Evolutionary conservation across 192 early-diverging fungal genomes (phyloP).

Genomic region (Backusella macrospora): DNA sequence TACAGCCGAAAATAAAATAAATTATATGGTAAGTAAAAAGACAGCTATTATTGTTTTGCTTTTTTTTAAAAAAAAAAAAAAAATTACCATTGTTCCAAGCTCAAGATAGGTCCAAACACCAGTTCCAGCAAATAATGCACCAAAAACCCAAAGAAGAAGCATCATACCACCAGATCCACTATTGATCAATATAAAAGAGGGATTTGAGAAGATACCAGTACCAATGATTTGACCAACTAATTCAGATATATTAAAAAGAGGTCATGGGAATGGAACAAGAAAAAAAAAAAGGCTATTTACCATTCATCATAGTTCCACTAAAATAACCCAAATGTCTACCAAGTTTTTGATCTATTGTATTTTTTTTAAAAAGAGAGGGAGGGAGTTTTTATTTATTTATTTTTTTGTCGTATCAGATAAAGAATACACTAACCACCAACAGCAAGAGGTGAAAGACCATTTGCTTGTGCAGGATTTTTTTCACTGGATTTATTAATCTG

Average conservation of each 20-base stretch:
- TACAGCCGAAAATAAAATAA: no score
- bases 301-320: constrained; percentile 3
- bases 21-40: no score
- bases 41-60: not conserved
- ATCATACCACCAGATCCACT: constrained; percentile 46
- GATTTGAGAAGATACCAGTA: constrained; percentile 50
- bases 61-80: no score
- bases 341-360: not conserved
- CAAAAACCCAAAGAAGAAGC: constrained; percentile 46
- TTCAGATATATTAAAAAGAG: not conserved
- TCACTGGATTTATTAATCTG: not conserved
- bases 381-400: no score
- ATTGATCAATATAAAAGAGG: constrained; percentile 39
- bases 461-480: not conserved
- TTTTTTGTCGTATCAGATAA: no score
- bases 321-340: not conserved
- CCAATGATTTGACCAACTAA: constrained; percentile 44
- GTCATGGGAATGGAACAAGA: no score
- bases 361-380: not conserved
- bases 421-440: not conserved
- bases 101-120: constrained; percentile 47
- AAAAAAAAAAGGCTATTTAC: not conserved
- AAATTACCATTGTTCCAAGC: constrained; percentile 53
- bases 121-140: constrained; percentile 29
- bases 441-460: constrained; percentile 8